Evolutionary conservation across 352 stramenopile species (phyloP).

Genomic region (Phytophthora chlamydospora): DNA sequence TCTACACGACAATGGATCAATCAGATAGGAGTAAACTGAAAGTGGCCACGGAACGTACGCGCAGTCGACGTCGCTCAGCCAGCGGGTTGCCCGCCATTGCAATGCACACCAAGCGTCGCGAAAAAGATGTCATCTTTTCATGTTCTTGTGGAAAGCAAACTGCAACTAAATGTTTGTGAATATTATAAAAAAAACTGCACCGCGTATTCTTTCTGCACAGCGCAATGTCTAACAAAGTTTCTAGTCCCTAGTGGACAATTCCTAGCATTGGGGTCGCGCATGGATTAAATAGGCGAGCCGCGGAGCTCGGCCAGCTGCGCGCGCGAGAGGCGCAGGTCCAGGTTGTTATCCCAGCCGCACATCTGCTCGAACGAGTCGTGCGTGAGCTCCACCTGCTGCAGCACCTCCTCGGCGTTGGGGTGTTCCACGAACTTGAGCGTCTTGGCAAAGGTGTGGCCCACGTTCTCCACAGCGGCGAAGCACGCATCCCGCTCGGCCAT

Average conservation of each 20-base stretch:
- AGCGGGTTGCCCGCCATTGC: constrained; percentile 29
- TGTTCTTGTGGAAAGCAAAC: no score
- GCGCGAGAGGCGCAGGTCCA: constrained; percentile 80
- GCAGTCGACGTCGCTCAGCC: constrained; percentile 47
- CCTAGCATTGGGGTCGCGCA: constrained; percentile 28
- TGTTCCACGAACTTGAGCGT: constrained; percentile 89
- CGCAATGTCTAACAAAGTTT: constrained; percentile 31
- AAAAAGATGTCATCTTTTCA: no score
- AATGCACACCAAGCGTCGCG: constrained; percentile 4
- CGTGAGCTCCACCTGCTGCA: constrained; percentile 85
- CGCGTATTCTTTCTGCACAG: constrained; percentile 36
- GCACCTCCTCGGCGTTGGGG: constrained; percentile 76
- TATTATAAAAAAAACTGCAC: constrained; percentile 21
- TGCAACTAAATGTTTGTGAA: neutral
- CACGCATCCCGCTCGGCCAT: constrained; percentile 89
- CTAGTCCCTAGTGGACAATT: constrained; percentile 36
- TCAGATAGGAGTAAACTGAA: neutral
- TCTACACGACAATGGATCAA: constrained; percentile 39
- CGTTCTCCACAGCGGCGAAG: constrained; percentile 66
- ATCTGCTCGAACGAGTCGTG: constrained; percentile 89
- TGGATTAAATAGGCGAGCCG: constrained; percentile 41
- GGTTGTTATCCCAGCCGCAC: constrained; percentile 73
- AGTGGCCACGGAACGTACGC: constrained; percentile 21
- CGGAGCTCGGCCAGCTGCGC: constrained; percentile 79
- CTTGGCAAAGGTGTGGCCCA: constrained; percentile 80